These are phyloP conservation scores for Helianthus tuberosus DNA, from an alignment of 129 eudicot genomes.

Conservation along the genomic window DNA sequence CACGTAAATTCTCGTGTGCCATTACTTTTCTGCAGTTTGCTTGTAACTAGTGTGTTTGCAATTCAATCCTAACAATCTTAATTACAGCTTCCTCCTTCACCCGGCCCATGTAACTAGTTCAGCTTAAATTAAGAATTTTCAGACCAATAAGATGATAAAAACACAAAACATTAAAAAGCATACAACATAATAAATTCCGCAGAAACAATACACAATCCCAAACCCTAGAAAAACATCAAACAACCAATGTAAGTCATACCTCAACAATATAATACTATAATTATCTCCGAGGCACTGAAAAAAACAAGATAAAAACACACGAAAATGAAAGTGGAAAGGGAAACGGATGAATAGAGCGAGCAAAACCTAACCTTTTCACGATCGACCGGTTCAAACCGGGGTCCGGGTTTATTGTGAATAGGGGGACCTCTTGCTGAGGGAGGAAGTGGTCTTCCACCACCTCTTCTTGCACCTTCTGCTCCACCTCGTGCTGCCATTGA, in stretches of 20 bases:
- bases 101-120: no score
- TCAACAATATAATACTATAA: neutral
- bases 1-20: no score
- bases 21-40: no score
- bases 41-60: no score
- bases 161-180: no score
- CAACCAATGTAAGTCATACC: neutral
- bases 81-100: no score
- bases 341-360: constrained; percentile 9
- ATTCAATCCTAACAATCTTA: no score
- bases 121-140: no score
- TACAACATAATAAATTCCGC: no score
- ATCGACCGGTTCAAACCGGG: constrained; percentile 67
- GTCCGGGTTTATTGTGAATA: constrained; percentile 39
- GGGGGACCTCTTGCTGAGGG: constrained; percentile 66
- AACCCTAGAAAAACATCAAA: constrained; percentile 31
- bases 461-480: constrained; percentile 63
- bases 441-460: constrained; percentile 52
- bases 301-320: neutral
- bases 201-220: no score
- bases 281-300: neutral
- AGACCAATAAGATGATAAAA: no score
- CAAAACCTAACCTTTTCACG: constrained; percentile 77
- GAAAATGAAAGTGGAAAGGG: neutral
- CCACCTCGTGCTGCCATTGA: constrained; percentile 53